Evolutionary conservation across 768 basidiomycete genomes (phyloP).

Genomic region (Mycena kentingensis): DNA sequence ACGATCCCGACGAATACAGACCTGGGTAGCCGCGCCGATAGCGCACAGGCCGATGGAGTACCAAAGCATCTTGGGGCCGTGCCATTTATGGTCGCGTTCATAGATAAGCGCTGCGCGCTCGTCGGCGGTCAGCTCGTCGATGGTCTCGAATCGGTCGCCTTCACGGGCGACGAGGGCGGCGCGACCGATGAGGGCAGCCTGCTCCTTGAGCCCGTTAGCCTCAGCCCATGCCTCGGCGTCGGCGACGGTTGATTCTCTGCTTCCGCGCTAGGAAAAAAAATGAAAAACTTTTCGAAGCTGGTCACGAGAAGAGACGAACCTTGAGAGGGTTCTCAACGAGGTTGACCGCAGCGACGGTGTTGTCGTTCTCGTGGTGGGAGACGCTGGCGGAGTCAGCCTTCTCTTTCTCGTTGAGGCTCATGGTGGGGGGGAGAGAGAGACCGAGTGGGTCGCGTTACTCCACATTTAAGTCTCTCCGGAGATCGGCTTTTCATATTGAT

Average conservation of each 20-base stretch:
- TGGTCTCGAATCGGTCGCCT: conserved; percentile 33
- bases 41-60: conserved; percentile 53
- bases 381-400: background rate
- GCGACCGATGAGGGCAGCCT: conserved; percentile 17
- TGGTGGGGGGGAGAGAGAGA: background rate
- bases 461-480: too few relatives aligned
- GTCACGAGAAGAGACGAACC: background rate
- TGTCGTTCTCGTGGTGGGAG: background rate
- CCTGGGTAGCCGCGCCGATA: conserved; percentile 56
- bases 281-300: background rate
- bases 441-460: too few relatives aligned
- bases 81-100: conserved; percentile 24
- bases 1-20: background rate
- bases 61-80: conserved; percentile 24
- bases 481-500: too few relatives aligned
- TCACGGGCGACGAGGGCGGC: conserved; percentile 57
- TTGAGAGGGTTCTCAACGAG: conserved; percentile 5
- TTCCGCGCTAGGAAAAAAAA: background rate
- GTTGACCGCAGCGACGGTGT: background rate
- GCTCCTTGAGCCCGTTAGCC: conserved; percentile 5
- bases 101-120: conserved; percentile 23
- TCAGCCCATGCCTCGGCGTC: conserved; percentile 8
- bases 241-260: conserved; percentile 2
- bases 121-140: conserved; percentile 27
- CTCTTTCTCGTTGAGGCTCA: background rate